phyloP scores from a whole-genome alignment of 768 basidiomycete genomes.

The Suillus subalutaceus region DNA sequence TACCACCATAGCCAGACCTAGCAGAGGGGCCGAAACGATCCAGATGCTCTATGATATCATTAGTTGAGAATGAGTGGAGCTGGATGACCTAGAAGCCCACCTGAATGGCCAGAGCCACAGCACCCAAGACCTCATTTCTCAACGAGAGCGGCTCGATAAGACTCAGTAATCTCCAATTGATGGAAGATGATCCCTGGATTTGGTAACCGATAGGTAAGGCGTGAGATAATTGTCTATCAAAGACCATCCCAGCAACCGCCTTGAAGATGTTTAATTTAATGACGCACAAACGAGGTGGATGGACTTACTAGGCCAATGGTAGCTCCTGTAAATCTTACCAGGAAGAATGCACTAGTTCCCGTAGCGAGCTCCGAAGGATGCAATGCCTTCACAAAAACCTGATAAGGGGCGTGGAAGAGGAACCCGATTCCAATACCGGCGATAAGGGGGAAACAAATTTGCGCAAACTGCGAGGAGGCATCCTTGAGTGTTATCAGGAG shows the following conservation, averaged over 20 bases:
- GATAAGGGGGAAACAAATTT: slow-evolving; percentile 65
- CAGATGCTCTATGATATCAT: slow-evolving; percentile 59
- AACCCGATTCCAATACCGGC: slow-evolving; percentile 81
- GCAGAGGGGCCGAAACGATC: slow-evolving; percentile 70
- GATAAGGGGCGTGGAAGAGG: slow-evolving; percentile 85
- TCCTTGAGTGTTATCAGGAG: slow-evolving; percentile 67
- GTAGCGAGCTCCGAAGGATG: slow-evolving; percentile 69
- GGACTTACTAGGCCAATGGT: slow-evolving; percentile 74
- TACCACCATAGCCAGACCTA: slow-evolving; percentile 68
- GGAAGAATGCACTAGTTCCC: slow-evolving; percentile 85
- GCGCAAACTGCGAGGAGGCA: slow-evolving; percentile 44
- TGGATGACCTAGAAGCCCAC: slow-evolving; percentile 38
- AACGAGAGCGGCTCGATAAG: slow-evolving; percentile 48
- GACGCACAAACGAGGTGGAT: slow-evolving; percentile 7
- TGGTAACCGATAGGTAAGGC: slow-evolving; percentile 52
- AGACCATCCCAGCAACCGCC: slow-evolving; percentile 79
- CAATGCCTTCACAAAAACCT: slow-evolving; percentile 71
- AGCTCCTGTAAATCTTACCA: slow-evolving; percentile 85
- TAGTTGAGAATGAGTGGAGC: slow-evolving; percentile 14
- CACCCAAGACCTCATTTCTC: slow-evolving; percentile 49
- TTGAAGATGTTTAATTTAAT: slow-evolving; percentile 29
- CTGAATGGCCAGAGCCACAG: slow-evolving; percentile 65
- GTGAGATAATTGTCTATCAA: slow-evolving; percentile 53
- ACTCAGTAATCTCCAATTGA: slow-evolving; percentile 56
- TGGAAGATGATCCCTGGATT: slow-evolving; percentile 45